Base-by-base conservation (phyloP, 1,284 basidiomycete species). In the Quambalaria eucalypti region DNA sequence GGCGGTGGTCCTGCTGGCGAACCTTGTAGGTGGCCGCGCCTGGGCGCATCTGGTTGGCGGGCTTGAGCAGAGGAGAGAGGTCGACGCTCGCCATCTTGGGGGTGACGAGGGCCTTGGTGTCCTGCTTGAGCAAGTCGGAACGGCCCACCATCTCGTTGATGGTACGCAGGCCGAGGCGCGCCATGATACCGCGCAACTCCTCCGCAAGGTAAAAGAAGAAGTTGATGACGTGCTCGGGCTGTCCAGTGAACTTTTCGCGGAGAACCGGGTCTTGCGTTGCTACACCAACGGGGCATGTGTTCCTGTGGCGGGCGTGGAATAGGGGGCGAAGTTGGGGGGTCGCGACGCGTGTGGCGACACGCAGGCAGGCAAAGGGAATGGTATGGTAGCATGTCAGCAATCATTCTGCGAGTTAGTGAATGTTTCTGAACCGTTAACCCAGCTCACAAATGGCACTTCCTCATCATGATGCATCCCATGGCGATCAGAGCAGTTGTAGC, bases 91-190 rank as follows among this genome's bases (percentile, higher is more conserved):
- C 52, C 4, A 67, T 69, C 68, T 72, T 72, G 57, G 65, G 61
- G 19, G 61, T 71, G 50, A 65, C 64, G 26, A 64, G 53, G 25
- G 52, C 53, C 52, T 71, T 65, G 39, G 39, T 42, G 51, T 72
- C 63, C 40, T 67, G 61, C 52, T 57, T 56, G 56, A 72, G 68
- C 23, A 72, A 51, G 48, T 72, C 69, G 28, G 68, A 62, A 33
- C 69, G 66, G 25, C 69, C 69, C 8, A 70, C 68, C 68, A 71
- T 69, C 60, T 72, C 69, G 57, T 72, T 72, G 63, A 72, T 61
- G 36, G 69, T 70, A 16, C 69, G 68, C 21, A 72, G 23, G 29
- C 69, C 69, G 4, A 72, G 63, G 60, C 70, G 70, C 50, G 69
- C 69, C 69, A 72, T 71, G 54, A 71, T 63, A 21, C 61, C 50